Conservation (phyloP, 1,139 yeast genomes). For the Spencermartinsiella ligniputridi region DNA sequence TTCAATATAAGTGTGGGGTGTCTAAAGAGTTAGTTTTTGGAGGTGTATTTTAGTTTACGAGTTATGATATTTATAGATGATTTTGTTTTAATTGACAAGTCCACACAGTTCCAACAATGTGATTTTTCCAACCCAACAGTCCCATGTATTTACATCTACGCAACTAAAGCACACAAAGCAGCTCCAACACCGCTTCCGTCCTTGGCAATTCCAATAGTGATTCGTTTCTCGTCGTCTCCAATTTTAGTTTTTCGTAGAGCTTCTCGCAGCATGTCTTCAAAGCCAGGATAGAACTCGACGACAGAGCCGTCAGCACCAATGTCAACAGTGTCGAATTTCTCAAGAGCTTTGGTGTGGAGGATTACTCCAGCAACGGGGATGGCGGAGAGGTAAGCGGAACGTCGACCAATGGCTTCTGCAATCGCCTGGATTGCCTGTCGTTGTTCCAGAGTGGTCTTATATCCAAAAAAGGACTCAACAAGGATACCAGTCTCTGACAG, state of each 20-base stretch:
- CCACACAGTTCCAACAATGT: neutral
- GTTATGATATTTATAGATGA: neutral
- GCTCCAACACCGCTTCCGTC: constrained; percentile 98
- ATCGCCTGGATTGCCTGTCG: constrained; percentile 64
- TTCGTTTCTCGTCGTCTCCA: constrained; percentile 57
- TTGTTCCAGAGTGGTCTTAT: constrained; percentile 60
- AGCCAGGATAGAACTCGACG: constrained; percentile 87
- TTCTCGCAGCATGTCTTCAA: constrained; percentile 67
- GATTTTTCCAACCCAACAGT: no score
- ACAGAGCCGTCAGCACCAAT: constrained; percentile 95
- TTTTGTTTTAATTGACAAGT: neutral
- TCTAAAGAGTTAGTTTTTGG: no score
- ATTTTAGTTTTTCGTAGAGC: constrained; percentile 61
- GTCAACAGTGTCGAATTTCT: constrained; percentile 59
- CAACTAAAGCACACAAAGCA: constrained; percentile 70
- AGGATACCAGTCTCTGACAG: constrained; percentile 58
- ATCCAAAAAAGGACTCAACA: constrained; percentile 37
- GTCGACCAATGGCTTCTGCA: constrained; percentile 71
- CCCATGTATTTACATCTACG: constrained; percentile 12
- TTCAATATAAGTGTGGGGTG: no score
- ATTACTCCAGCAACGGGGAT: constrained; percentile 82
- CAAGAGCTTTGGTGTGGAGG: constrained; percentile 51
- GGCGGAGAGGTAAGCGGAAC: constrained; percentile 85
- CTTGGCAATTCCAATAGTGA: constrained; percentile 74
- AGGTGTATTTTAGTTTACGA: neutral